These are phyloP conservation scores for Cladosporium oxysporum DNA, from an alignment of 2,329 filamentous ascomycete genomes.

Conservation along the genomic window DNA sequence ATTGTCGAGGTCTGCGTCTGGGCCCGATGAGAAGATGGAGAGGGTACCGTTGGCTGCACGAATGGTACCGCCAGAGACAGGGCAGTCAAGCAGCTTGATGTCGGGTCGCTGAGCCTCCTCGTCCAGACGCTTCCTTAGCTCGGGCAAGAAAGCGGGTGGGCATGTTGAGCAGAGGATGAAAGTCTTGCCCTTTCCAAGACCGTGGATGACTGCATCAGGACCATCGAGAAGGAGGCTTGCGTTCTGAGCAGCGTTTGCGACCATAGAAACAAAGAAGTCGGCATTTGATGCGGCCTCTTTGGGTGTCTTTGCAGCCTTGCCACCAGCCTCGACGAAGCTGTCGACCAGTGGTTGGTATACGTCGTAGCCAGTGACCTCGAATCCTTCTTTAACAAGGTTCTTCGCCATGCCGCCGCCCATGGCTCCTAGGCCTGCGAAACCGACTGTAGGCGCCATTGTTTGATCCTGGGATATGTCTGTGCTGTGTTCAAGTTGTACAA, in stretches of 20 bases:
- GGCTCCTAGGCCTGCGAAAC: conserved; percentile 73
- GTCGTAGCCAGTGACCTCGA: conserved; percentile 70
- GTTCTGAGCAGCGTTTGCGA: conserved; percentile 70
- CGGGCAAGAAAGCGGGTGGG: conserved; percentile 64
- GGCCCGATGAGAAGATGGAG: conserved; percentile 70
- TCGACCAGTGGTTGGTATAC: conserved; percentile 68
- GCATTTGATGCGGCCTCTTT: conserved; percentile 62
- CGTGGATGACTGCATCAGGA: conserved; percentile 53
- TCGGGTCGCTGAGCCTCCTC: conserved; percentile 58
- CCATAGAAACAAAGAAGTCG: conserved; percentile 70
- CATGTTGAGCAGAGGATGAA: conserved; percentile 72
- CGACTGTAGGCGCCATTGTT: conserved; percentile 24
- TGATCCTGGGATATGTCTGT: neutral
- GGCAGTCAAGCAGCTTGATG: conserved; percentile 68
- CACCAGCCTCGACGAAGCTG: conserved; percentile 64
- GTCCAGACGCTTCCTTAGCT: conserved; percentile 59
- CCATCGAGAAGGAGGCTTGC: conserved; percentile 65
- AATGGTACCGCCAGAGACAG: conserved; percentile 70
- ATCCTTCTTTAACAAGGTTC: conserved; percentile 67
- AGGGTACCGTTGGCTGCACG: conserved; percentile 71
- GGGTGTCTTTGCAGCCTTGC: conserved; percentile 60
- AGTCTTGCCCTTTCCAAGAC: conserved; percentile 59
- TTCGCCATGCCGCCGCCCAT: conserved; percentile 84
- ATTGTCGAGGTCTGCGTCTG: conserved; percentile 56
- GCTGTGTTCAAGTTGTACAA: neutral